phyloP scores from a whole-genome alignment of 176 grass and related monocot species.

The Aegilops sharonensis region DNA sequence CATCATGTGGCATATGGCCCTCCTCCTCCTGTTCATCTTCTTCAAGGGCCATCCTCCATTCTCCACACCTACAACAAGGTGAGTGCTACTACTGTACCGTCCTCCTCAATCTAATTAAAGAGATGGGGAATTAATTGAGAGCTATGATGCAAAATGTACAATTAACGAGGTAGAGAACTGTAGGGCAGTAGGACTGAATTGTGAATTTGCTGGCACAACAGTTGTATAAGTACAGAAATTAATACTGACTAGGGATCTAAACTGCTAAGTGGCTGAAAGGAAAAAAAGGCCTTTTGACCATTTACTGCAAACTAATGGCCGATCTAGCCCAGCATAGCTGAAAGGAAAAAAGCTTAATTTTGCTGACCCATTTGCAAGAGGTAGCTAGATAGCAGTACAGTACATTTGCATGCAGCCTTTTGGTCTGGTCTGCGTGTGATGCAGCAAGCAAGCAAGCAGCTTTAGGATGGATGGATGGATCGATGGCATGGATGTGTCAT shows the following conservation, averaged over 20 bases:
- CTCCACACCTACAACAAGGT: slow-evolving; percentile 59
- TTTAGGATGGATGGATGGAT: slow-evolving; percentile 42
- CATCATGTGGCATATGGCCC: slow-evolving; percentile 56
- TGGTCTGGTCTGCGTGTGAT: slow-evolving; percentile 25
- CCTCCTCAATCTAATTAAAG: background rate
- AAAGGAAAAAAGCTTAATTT: slow-evolving; percentile 8
- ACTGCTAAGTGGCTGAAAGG: background rate
- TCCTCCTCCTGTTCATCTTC: slow-evolving; percentile 28
- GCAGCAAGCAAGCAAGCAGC: slow-evolving; percentile 28
- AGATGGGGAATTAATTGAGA: background rate
- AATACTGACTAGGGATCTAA: background rate
- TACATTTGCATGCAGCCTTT: slow-evolving; percentile 23
- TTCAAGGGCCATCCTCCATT: slow-evolving; percentile 53
- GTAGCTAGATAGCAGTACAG: background rate
- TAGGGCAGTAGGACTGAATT: background rate
- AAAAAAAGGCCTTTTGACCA: background rate
- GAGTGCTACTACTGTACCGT: background rate
- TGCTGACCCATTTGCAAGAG: slow-evolving; percentile 8
- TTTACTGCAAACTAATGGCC: background rate
- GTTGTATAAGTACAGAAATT: background rate
- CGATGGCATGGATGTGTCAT: slow-evolving; percentile 47
- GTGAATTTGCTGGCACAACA: background rate
- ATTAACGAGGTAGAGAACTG: slow-evolving; percentile 9
- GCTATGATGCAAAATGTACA: background rate
- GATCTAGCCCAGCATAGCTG: background rate